Evolutionary conservation across 1,139 yeast species (phyloP).

Genomic region (Candida gigantensis): DNA sequence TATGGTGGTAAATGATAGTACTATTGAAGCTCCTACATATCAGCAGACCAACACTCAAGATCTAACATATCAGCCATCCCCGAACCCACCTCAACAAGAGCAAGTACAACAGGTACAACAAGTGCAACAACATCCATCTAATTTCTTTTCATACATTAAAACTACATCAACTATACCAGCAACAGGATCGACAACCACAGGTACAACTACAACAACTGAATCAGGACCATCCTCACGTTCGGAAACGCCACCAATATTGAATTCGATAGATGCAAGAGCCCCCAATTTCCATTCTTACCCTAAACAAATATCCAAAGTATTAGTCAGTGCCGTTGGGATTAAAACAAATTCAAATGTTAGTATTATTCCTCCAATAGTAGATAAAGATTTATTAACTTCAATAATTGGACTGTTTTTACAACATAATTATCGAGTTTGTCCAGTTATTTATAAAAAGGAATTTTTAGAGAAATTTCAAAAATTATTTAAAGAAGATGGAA

Average conservation of each 20-base stretch:
- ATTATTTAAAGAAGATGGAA: slow-evolving; percentile 9
- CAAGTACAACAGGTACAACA: background rate
- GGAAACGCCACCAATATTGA: slow-evolving; percentile 11
- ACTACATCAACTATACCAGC: slow-evolving; percentile 2
- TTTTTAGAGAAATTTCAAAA: slow-evolving; percentile 29
- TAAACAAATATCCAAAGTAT: slow-evolving; percentile 17
- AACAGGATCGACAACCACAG: background rate
- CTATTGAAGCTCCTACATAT: too few relatives aligned
- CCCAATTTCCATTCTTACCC: slow-evolving; percentile 19
- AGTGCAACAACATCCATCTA: background rate
- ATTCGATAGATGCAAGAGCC: slow-evolving; percentile 17
- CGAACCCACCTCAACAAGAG: background rate
- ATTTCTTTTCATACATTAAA: slow-evolving; percentile 1
- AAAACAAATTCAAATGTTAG: slow-evolving; percentile 19
- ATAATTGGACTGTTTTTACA: slow-evolving; percentile 37
- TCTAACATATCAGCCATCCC: slow-evolving; percentile 1
- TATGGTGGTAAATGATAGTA: background rate
- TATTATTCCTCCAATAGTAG: slow-evolving; percentile 18
- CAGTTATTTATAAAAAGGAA: slow-evolving; percentile 39
- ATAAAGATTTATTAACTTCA: slow-evolving; percentile 14
- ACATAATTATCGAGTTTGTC: slow-evolving; percentile 45
- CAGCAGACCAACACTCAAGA: too few relatives aligned
- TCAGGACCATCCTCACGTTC: slow-evolving; percentile 4
- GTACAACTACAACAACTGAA: background rate
- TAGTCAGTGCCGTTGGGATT: slow-evolving; percentile 19